Conservation (phyloP, 2,329 filamentous ascomycete species). For the Scedosporium aurantiacum region DNA sequence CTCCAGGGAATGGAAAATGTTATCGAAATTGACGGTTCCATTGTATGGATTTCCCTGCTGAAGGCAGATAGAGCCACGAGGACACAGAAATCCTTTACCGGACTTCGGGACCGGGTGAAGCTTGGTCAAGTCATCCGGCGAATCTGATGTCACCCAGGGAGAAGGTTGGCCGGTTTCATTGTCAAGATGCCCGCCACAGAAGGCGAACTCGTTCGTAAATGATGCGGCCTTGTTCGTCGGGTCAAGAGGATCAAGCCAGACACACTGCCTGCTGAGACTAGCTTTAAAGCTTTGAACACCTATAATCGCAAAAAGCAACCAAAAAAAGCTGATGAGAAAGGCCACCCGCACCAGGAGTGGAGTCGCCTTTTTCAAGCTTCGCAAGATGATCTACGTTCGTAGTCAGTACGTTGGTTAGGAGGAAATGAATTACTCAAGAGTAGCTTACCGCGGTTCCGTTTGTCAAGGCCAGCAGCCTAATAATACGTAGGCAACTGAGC, state of each 20-base stretch:
- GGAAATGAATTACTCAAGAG: neutral
- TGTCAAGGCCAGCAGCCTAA: conserved; percentile 82
- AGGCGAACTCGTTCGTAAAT: conserved; percentile 57
- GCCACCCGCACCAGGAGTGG: conserved; percentile 86
- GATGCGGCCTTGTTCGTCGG: conserved; percentile 41
- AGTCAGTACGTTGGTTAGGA: neutral
- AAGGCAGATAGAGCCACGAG: conserved; percentile 70
- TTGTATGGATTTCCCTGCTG: conserved; percentile 70
- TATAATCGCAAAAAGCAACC: conserved; percentile 92
- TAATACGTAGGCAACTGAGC: conserved; percentile 87
- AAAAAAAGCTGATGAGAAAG: conserved; percentile 93
- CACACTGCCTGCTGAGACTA: conserved; percentile 64
- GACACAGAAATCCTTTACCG: conserved; percentile 82
- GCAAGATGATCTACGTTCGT: conserved; percentile 62
- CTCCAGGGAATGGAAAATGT: conserved; percentile 83
- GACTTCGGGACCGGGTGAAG: conserved; percentile 37
- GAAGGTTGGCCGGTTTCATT: conserved; percentile 41
- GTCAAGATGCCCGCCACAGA: conserved; percentile 76
- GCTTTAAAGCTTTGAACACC: conserved; percentile 94
- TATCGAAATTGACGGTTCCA: conserved; percentile 86
- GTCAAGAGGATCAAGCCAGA: conserved; percentile 59
- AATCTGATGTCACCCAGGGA: conserved; percentile 53
- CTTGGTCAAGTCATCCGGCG: conserved; percentile 28
- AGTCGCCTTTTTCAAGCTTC: conserved; percentile 90
- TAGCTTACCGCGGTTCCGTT: conserved; percentile 78